Base-by-base conservation (phyloP, 257 asterid genomes). In the Jaltomata sinuosa region DNA sequence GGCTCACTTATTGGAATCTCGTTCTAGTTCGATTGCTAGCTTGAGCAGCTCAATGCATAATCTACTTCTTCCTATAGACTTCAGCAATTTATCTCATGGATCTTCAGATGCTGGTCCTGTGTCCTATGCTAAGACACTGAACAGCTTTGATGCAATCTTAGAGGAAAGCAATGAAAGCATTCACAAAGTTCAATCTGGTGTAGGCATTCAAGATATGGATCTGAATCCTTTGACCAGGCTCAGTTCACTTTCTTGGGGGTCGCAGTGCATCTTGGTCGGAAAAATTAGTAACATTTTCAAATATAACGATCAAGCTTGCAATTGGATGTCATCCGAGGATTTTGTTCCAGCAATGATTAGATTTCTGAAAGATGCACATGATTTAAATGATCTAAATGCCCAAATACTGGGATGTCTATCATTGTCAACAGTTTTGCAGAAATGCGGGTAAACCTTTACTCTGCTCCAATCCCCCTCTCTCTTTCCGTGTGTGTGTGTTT, bases 161-260 rank as follows among this genome's bases (percentile, higher is more conserved):
- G 67, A 27, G 29, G 80, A 55, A 55, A 49, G 29, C 62, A 69
- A 11, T 29, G 65, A n/a, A 31, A 78, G 64, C 80, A 61, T 78
- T 69, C 47, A 27, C 31, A 45, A 71, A 55, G 27, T 54, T 74
- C 84, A 81, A 53, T 59, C 36, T 53, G 15, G 54, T 80, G 29
- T 50, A 53, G 25, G 72, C 21, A 76, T 72, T 0, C 85, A 53
- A 84, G 91, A 87, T 71, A 79, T 83, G 38, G 91, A 88, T 86
- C 31, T 80, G 90, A 88, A 84, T 59, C 82, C 81, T 54, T 53
- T 90, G 22, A 84, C 89, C 47, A 87, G 87, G 40, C 87, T 93
- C 79, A 91, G 89, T 82, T 81, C 90, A 69, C 94, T 93, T 80
- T 89, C 98, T 9, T 93, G 97, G 98, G 93, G 92, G 83, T 87